A percentile compares a stretch with the other conserved stretches of the same genome.
Conservation (phyloP, 352 stramenopile species). For the Globisporangium perplexum region DNA sequence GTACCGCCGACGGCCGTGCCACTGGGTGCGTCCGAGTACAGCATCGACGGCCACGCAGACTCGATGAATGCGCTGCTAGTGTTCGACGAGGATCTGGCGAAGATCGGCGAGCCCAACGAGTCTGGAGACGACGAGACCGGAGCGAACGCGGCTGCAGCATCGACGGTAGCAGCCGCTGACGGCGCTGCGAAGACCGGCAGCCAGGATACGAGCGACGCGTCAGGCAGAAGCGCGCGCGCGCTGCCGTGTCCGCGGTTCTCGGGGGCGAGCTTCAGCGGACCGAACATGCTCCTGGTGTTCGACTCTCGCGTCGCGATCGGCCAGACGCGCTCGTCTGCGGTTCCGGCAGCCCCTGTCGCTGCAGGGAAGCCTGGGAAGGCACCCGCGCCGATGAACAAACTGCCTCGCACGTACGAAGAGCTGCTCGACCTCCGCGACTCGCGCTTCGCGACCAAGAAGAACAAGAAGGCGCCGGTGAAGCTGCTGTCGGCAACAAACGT, state of each 20-base stretch:
- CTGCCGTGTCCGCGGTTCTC: constrained; percentile 77
- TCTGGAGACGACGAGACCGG: constrained; percentile 15
- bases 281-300: constrained; percentile 83
- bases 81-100: constrained; percentile 68
- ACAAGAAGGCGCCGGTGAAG: constrained; percentile 61
- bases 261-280: constrained; percentile 73
- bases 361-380: constrained; percentile 49
- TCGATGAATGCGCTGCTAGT: constrained; percentile 47
- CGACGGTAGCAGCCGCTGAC: neutral
- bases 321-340: constrained; percentile 41
- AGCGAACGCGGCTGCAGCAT: neutral
- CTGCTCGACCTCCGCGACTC: constrained; percentile 68
- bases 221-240: constrained; percentile 17
- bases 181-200: neutral
- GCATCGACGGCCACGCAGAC: constrained; percentile 33
- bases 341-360: constrained; percentile 36
- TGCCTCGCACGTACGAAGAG: constrained; percentile 74
- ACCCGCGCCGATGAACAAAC: constrained; percentile 28
- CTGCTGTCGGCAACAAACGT: constrained; percentile 38
- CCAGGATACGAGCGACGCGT: neutral
- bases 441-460: constrained; percentile 76
- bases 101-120: constrained; percentile 24
- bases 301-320: constrained; percentile 78
- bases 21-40: constrained; percentile 61
- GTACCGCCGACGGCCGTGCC: constrained; percentile 55